Evolutionary conservation across 441 rosid genomes (phyloP).

Genomic region (Macaranga tanarius): DNA sequence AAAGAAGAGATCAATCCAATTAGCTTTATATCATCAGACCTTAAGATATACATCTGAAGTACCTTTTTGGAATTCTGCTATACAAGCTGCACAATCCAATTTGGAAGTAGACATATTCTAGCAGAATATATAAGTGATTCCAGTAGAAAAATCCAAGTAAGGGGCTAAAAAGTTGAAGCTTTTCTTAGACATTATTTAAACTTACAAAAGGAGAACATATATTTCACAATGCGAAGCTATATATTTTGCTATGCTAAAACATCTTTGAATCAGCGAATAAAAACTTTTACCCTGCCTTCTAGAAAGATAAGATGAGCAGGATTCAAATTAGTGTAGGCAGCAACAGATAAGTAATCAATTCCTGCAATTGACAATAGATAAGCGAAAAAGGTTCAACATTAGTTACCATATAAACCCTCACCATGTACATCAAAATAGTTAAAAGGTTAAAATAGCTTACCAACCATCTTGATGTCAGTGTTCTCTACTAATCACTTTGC

Average conservation of each 20-base stretch:
- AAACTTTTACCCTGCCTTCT: slow-evolving; percentile 36
- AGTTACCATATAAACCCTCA: not conserved
- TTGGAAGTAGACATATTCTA: not conserved
- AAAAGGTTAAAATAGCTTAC: not conserved
- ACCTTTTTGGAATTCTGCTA: not conserved
- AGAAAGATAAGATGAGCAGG: slow-evolving; percentile 49
- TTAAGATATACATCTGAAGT: not conserved
- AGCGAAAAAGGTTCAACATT: not conserved
- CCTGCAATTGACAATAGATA: slow-evolving; percentile 31
- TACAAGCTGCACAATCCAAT: not conserved
- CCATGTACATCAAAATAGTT: not conserved
- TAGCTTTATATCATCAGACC: not conserved
- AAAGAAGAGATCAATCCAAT: not conserved
- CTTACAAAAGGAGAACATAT: not conserved
- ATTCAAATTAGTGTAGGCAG: slow-evolving; percentile 41
- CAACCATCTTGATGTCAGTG: slow-evolving; percentile 49
- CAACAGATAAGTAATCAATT: slow-evolving; percentile 52
- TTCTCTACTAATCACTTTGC: slow-evolving; percentile 63
- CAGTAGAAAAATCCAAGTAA: not conserved
- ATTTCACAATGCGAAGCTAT: not conserved
- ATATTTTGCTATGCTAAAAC: not conserved
- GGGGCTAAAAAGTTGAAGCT: not conserved
- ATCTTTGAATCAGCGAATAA: not conserved
- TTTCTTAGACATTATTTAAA: no score
- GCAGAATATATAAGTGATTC: not conserved